phyloP scores from a whole-genome alignment of 2,329 filamentous ascomycete species.

The Septoria petroselini region DNA sequence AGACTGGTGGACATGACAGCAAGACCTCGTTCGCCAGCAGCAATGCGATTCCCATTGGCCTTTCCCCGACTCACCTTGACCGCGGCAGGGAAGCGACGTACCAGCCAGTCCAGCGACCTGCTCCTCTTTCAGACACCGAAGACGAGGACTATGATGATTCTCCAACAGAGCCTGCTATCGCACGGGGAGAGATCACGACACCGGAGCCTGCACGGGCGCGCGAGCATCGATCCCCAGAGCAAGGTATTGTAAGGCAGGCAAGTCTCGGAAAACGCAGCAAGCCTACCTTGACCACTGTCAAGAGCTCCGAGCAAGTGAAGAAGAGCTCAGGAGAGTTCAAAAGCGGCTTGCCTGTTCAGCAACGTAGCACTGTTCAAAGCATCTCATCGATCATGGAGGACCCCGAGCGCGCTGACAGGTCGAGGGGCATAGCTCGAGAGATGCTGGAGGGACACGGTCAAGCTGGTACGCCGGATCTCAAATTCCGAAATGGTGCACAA shows the following conservation, averaged over 20 bases:
- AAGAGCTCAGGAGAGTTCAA: conserved; percentile 18
- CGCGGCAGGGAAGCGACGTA: conserved; percentile 13
- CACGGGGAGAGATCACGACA: conserved; percentile 11
- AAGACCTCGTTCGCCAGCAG: conserved; percentile 49
- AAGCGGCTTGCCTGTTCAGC: conserved; percentile 27
- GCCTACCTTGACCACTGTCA: conserved; percentile 49
- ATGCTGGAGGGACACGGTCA: conserved; percentile 19
- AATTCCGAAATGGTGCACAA: background rate
- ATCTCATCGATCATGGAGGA: conserved; percentile 1
- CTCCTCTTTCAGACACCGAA: conserved; percentile 19
- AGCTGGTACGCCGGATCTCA: conserved; percentile 7
- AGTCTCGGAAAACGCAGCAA: conserved; percentile 49
- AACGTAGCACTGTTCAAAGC: conserved; percentile 2
- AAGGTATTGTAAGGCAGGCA: conserved; percentile 45
- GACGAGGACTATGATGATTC: conserved; percentile 17
- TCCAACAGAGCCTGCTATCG: conserved; percentile 16
- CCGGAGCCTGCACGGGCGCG: conserved; percentile 3
- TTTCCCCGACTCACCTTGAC: conserved; percentile 43
- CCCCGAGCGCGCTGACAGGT: conserved; percentile 12
- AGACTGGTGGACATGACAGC: conserved; percentile 29
- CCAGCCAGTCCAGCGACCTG: conserved; percentile 8
- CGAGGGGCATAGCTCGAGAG: conserved; percentile 12
- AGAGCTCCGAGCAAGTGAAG: conserved; percentile 40
- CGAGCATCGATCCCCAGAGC: conserved; percentile 22
- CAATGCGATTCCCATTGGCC: conserved; percentile 47